phyloP scores from a whole-genome alignment of 108 stramenopile species.

The Fragilaria crotonensis region DNA sequence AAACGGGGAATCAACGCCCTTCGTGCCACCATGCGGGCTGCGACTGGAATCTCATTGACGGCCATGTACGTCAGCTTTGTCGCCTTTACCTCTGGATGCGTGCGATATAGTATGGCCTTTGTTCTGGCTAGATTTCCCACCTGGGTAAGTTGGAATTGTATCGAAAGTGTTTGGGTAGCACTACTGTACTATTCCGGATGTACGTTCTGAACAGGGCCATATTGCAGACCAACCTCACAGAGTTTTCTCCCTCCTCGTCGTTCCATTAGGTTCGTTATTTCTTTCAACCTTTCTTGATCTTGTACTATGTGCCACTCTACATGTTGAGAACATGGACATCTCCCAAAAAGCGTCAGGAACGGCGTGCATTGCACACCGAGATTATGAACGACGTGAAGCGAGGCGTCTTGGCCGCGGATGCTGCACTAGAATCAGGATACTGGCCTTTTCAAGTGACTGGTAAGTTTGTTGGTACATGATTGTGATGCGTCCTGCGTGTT shows the following conservation, averaged over 20 bases:
- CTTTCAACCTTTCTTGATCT: slow-evolving; percentile 54
- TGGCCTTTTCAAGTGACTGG: slow-evolving; percentile 37
- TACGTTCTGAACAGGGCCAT: no score
- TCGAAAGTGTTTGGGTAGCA: not conserved
- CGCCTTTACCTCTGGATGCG: slow-evolving; percentile 20
- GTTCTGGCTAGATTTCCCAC: slow-evolving; percentile 23
- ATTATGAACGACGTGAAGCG: not conserved
- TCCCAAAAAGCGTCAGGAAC: not conserved
- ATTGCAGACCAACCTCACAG: no score
- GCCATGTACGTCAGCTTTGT: slow-evolving; percentile 24
- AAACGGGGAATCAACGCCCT: slow-evolving; percentile 1
- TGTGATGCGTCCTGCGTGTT: no score
- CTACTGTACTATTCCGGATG: no score
- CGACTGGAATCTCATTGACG: slow-evolving; percentile 52
- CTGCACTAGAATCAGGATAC: not conserved
- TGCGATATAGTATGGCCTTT: slow-evolving; percentile 18
- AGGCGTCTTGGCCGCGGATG: not conserved
- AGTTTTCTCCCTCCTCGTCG: no score
- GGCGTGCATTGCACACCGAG: not conserved
- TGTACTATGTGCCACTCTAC: slow-evolving; percentile 59
- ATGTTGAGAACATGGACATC: slow-evolving; percentile 14
- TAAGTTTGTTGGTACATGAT: no score
- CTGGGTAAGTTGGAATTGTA: slow-evolving; percentile 6
- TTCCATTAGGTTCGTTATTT: slow-evolving; percentile 50
- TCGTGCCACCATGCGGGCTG: slow-evolving; percentile 43